A percentile compares a stretch with the other conserved stretches of the same genome.
Evolutionary conservation across 106 monocot genomes (phyloP).

Genomic region (Dactylorhiza incarnata): DNA sequence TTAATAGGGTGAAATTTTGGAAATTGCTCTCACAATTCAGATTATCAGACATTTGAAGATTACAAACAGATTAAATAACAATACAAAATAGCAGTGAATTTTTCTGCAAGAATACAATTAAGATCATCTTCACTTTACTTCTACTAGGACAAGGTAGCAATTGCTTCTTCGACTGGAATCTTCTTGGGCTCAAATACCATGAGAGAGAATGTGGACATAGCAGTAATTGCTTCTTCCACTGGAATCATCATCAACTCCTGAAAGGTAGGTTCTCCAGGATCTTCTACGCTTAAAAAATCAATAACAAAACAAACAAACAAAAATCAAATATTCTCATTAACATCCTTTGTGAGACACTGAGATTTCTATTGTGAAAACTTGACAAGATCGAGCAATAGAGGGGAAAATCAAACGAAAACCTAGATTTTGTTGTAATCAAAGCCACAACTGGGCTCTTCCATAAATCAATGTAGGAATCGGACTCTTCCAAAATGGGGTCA

Average conservation of each 20-base stretch:
- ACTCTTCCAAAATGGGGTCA: too few relatives aligned
- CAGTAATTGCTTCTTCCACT: conserved; percentile 94
- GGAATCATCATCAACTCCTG: conserved; percentile 64
- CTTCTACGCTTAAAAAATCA: not conserved
- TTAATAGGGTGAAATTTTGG: not conserved
- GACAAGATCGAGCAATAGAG: not conserved
- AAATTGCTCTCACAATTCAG: not conserved
- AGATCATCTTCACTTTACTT: not conserved
- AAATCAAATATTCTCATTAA: too few relatives aligned
- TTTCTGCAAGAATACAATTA: not conserved
- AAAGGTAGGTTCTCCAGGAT: not conserved
- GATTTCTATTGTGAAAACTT: too few relatives aligned
- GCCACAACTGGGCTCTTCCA: too few relatives aligned
- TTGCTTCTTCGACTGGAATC: not conserved
- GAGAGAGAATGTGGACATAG: conserved; percentile 91
- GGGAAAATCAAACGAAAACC: not conserved
- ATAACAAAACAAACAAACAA: too few relatives aligned
- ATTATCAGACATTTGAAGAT: not conserved
- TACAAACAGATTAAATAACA: not conserved
- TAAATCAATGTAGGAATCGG: too few relatives aligned
- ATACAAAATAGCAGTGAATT: not conserved
- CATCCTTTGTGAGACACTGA: not conserved
- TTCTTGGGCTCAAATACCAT: conserved; percentile 40
- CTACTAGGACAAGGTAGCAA: not conserved
- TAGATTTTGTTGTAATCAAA: not conserved